Conservation (phyloP, 2,329 filamentous ascomycete species). For the Penicillium sp. region DNA sequence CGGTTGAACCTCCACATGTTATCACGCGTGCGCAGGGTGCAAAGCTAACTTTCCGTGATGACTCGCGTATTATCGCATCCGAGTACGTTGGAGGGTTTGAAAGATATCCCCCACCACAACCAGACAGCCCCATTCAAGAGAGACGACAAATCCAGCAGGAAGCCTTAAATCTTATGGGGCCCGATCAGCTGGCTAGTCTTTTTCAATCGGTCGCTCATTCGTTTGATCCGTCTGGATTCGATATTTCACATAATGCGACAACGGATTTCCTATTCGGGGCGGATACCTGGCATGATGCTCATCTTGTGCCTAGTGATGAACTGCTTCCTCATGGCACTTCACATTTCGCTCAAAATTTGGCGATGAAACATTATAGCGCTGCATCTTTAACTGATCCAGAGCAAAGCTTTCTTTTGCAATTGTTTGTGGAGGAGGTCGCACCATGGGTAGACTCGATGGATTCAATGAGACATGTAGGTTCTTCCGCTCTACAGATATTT, state of each 20-base stretch:
- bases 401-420: slow-evolving; percentile 85
- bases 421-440: slow-evolving; percentile 86
- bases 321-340: slow-evolving; percentile 31
- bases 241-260: slow-evolving; percentile 40
- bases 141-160: slow-evolving; percentile 20
- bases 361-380: slow-evolving; percentile 48
- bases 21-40: slow-evolving; percentile 65
- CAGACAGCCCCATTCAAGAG: slow-evolving; percentile 32
- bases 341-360: slow-evolving; percentile 37
- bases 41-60: slow-evolving; percentile 78
- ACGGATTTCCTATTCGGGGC: slow-evolving; percentile 29
- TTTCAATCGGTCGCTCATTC: slow-evolving; percentile 54
- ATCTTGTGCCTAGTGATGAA: slow-evolving; percentile 24
- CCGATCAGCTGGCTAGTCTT: slow-evolving; percentile 45
- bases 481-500: background rate
- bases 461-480: slow-evolving; percentile 68
- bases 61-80: slow-evolving; percentile 85
- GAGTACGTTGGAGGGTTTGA: slow-evolving; percentile 80
- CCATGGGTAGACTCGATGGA: slow-evolving; percentile 95
- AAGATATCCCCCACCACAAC: slow-evolving; percentile 64
- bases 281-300: slow-evolving; percentile 25
- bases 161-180: slow-evolving; percentile 31
- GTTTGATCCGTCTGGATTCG: slow-evolving; percentile 49
- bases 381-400: slow-evolving; percentile 72
- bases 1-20: slow-evolving; percentile 63